Evolutionary conservation across 768 basidiomycete species (phyloP).

Genomic region (Amanita subjunquillea): DNA sequence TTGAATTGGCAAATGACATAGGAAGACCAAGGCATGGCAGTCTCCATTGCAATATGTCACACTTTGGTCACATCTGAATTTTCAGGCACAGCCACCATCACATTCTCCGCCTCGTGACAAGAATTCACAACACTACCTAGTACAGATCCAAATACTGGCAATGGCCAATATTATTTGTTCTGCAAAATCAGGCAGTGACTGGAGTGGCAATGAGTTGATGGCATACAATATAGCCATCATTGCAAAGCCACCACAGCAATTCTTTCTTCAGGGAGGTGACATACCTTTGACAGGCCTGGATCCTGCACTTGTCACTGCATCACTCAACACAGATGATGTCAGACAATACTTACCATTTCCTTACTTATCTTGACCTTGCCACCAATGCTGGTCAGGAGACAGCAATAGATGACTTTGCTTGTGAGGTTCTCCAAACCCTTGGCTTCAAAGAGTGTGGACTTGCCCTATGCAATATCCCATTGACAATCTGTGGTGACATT

Average conservation of each 20-base stretch:
- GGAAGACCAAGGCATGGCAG: too few relatives aligned
- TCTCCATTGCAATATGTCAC: too few relatives aligned
- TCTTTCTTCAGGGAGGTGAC: too few relatives aligned
- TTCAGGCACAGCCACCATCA: too few relatives aligned
- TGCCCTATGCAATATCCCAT: conserved; percentile 12
- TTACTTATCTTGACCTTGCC: conserved; percentile 15
- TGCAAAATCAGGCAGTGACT: conserved; percentile 14
- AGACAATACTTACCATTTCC: conserved; percentile 10
- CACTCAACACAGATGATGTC: background rate
- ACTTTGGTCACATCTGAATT: too few relatives aligned
- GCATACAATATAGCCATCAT: conserved; percentile 18
- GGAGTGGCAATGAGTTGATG: conserved; percentile 12
- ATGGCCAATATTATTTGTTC: conserved; percentile 15
- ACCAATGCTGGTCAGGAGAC: conserved; percentile 16
- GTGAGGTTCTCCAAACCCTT: conserved; percentile 15
- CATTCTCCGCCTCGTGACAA: too few relatives aligned
- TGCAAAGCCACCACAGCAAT: conserved; percentile 6
- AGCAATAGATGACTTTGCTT: conserved; percentile 16
- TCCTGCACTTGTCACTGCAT: background rate
- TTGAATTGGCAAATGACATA: too few relatives aligned
- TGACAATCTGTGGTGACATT: conserved; percentile 19
- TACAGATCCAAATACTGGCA: too few relatives aligned
- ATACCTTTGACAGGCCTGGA: background rate
- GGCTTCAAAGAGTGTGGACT: conserved; percentile 12
- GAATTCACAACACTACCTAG: too few relatives aligned